Evolutionary conservation across 2,329 filamentous ascomycete species (phyloP), one percentile per base, ranked within the genome.

Genomic region (Teratosphaeria nubilosa): DNA sequence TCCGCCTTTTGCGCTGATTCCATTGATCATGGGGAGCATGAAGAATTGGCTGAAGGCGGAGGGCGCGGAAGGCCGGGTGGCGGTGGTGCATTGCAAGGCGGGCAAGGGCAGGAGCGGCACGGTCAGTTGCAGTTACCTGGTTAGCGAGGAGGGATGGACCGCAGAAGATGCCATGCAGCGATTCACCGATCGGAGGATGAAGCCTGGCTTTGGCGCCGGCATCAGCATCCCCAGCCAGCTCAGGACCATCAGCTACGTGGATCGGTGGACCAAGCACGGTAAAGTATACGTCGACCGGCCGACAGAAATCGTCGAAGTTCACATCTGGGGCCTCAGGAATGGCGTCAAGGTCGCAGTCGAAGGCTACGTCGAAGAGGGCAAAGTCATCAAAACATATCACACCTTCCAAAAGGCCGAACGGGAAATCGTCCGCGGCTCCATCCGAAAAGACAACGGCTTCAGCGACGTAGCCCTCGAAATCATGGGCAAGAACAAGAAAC

Each of bases 71-170:
- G 57, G 59, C 5, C 80, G 90, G 34, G 90, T 97, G 0, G 87
- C 87, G 0, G 91, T 97, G 6, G 90, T 97, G 7, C 94, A 99
- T 73, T 97, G 94, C 78, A 97, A 97, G 72, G 94, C 94, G 1
- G 94, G 94, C 2, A 99, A 99, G 74, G 94, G 94, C 1, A 81
- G 94, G 55, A 95, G 90, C 63, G 94, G 94, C 3, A 96, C 90
- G 0, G 84, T 90, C 66, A 86, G 87, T 31, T 95, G 90, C 73
- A 89, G 87, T 65, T 97, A 96, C 71, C 77, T 99, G 59, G 94
- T 99, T 66, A 86, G 88, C 7, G 89, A 97, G 70, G 88, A 94
- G 68, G 85, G 83, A 3, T 88, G 86, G 86, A 79, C 76, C 31
- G 74, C 80, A 48, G 78, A 82, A 55, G 83, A 87, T 63, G 86